Percentiles rank a stretch among this genome's conserved stretches.
Evolutionary conservation across 176 grass and related monocot species (phyloP).

Genomic region (Ananas comosus): DNA sequence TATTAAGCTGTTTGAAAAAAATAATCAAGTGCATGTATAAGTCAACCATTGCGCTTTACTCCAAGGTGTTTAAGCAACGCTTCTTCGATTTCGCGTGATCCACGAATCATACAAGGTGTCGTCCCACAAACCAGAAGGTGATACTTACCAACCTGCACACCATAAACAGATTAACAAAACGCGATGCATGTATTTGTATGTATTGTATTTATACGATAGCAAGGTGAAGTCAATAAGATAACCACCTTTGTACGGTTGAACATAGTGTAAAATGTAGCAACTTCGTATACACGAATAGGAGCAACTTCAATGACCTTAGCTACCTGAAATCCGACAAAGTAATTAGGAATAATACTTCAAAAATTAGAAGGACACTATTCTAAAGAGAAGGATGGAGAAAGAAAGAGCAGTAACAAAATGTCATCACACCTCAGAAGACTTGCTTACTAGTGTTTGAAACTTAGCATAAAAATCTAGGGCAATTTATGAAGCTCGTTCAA

Average conservation of each 20-base stretch:
- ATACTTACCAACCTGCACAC: constrained; percentile 80
- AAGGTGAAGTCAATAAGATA: not conserved
- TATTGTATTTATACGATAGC: not conserved
- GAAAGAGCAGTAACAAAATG: not conserved
- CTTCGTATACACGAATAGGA: constrained; percentile 94
- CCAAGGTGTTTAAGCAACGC: constrained; percentile 77
- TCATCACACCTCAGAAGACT: too few relatives aligned
- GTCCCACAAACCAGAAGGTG: constrained; percentile 97
- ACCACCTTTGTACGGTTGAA: constrained; percentile 82
- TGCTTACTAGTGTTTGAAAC: too few relatives aligned
- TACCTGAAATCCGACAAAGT: constrained; percentile 42
- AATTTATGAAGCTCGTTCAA: too few relatives aligned
- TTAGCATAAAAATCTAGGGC: too few relatives aligned
- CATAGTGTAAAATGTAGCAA: constrained; percentile 99
- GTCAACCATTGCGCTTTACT: constrained; percentile 90
- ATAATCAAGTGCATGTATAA: not conserved
- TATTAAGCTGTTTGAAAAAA: not conserved
- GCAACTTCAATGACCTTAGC: constrained; percentile 85
- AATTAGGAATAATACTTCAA: not conserved
- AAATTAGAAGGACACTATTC: not conserved
- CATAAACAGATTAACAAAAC: constrained; percentile 1
- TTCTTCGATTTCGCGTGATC: constrained; percentile 89
- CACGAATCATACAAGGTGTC: constrained; percentile 98
- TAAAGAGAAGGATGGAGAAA: not conserved
- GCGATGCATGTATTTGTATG: not conserved